A percentile compares a stretch with the other conserved stretches of the same genome.
phyloP scores from a whole-genome alignment of 495 filamentous ascomycete genomes.

The Sporormia fimetaria region DNA sequence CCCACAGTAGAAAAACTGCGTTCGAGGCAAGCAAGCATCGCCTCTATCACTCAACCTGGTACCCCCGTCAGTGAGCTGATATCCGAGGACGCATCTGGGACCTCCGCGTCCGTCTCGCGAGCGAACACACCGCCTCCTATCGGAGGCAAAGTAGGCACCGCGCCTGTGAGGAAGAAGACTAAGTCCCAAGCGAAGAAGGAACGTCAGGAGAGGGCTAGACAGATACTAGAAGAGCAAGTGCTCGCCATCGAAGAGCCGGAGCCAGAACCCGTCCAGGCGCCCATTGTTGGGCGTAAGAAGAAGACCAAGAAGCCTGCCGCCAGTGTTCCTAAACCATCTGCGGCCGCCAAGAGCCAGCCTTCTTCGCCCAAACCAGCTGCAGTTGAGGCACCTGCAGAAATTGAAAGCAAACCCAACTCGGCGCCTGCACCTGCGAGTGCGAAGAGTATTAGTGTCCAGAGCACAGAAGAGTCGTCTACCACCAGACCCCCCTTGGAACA shows the following conservation, averaged over 20 bases:
- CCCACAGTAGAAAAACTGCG: constrained; percentile 34
- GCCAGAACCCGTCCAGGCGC: constrained; percentile 59
- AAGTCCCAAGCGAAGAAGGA: constrained; percentile 90
- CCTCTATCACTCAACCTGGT: constrained; percentile 55
- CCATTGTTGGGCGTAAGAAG: constrained; percentile 79
- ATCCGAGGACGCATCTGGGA: constrained; percentile 65
- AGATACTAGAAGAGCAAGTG: constrained; percentile 51
- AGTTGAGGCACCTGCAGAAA: constrained; percentile 32
- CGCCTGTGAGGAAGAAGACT: constrained; percentile 65
- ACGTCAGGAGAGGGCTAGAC: constrained; percentile 50
- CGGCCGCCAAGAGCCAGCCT: constrained; percentile 35
- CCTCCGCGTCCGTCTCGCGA: constrained; percentile 71
- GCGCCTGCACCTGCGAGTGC: background rate
- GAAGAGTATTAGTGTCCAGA: constrained; percentile 13
- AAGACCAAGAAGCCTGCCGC: constrained; percentile 68
- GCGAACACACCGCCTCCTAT: constrained; percentile 65
- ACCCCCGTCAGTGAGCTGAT: constrained; percentile 66
- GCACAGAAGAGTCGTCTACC: constrained; percentile 7
- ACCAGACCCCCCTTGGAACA: too few relatives aligned
- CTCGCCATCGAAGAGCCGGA: constrained; percentile 45
- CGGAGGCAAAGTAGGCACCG: constrained; percentile 53
- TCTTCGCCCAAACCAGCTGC: constrained; percentile 34
- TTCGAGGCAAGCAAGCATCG: constrained; percentile 49
- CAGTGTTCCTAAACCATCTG: constrained; percentile 30
- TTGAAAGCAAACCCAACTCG: constrained; percentile 19